phyloP scores from a whole-genome alignment of 106 monocot genomes.

The Acanthochlamys bracteata region DNA sequence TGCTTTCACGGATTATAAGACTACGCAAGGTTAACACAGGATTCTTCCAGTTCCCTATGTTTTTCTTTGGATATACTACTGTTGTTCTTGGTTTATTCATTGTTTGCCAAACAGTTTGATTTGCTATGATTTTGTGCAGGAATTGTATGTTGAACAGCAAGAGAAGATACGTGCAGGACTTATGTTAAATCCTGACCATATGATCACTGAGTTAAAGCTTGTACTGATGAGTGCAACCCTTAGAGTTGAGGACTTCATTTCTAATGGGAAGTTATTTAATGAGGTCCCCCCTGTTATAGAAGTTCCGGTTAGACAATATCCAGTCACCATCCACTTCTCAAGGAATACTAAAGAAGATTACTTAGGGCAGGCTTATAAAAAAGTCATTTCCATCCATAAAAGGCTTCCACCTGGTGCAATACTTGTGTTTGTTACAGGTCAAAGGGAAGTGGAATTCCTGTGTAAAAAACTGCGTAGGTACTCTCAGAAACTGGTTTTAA shows the following conservation, averaged over 20 bases:
- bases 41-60: not conserved
- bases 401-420: constrained; percentile 83
- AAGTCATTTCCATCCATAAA: constrained; percentile 78
- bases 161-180: constrained; percentile 42
- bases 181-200: constrained; percentile 44
- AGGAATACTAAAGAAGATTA: constrained; percentile 83
- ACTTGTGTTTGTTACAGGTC: constrained; percentile 94
- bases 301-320: constrained; percentile 76
- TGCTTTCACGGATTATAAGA: constrained; percentile 83
- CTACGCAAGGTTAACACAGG: constrained; percentile 50
- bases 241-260: constrained; percentile 80
- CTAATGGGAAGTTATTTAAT: constrained; percentile 61
- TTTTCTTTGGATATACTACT: not conserved
- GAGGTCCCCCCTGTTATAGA: constrained; percentile 64
- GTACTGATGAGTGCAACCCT: constrained; percentile 97
- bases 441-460: constrained; percentile 84
- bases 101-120: not conserved
- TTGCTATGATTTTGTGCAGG: constrained; percentile 23
- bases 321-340: constrained; percentile 81
- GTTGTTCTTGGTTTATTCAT: not conserved
- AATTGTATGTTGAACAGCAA: constrained; percentile 61
- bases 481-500: constrained; percentile 20
- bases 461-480: constrained; percentile 68
- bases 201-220: constrained; percentile 54
- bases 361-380: constrained; percentile 80